phyloP scores from a whole-genome alignment of 2,329 filamentous ascomycete species.

The Alternaria gansuensis region DNA sequence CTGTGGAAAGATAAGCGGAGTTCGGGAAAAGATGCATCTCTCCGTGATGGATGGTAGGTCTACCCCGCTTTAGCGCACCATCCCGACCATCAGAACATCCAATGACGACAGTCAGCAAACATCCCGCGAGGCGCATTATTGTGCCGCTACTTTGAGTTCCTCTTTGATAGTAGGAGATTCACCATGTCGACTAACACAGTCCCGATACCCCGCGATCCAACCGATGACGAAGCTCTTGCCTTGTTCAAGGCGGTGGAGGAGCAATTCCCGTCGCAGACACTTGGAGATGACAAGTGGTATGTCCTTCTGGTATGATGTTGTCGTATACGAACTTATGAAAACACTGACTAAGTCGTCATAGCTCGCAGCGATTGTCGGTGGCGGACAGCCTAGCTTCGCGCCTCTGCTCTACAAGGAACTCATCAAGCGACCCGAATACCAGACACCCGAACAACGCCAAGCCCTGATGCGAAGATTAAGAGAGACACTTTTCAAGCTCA shows the following conservation, averaged over 20 bases:
- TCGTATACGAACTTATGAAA: neutral
- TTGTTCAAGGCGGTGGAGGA: constrained; percentile 57
- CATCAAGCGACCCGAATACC: constrained; percentile 59
- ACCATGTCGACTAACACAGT: constrained; percentile 27
- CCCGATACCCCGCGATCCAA: constrained; percentile 43
- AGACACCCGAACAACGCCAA: constrained; percentile 57
- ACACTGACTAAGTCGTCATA: constrained; percentile 15
- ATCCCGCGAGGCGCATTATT: neutral
- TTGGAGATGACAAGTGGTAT: constrained; percentile 60
- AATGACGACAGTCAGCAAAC: constrained; percentile 3
- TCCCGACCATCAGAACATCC: neutral
- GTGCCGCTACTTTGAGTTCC: neutral
- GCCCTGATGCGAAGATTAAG: constrained; percentile 62
- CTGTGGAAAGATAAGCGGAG: neutral
- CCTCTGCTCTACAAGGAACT: constrained; percentile 66
- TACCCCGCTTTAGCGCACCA: constrained; percentile 4
- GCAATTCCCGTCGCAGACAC: constrained; percentile 54
- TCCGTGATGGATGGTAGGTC: neutral
- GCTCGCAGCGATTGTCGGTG: constrained; percentile 59
- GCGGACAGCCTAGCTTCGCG: constrained; percentile 62
- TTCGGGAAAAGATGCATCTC: neutral
- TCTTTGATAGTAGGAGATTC: neutral
- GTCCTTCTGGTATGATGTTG: constrained; percentile 50
- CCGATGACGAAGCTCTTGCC: constrained; percentile 51
- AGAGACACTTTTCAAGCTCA: constrained; percentile 68